These are phyloP conservation scores for Neopestalotiopsis sp. DNA, from an alignment of 2,329 filamentous ascomycete genomes.

Conservation along the genomic window DNA sequence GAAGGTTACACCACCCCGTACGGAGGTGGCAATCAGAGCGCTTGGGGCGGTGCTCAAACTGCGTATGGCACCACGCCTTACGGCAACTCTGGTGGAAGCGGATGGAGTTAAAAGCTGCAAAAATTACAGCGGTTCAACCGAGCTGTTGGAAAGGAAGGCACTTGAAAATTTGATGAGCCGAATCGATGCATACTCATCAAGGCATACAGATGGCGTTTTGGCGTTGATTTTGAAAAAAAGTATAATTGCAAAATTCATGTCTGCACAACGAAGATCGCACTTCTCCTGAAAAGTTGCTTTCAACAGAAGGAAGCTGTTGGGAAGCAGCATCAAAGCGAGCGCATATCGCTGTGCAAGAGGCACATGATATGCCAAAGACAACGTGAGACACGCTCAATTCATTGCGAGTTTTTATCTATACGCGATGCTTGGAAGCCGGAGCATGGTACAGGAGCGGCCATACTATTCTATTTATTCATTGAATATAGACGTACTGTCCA, in stretches of 20 bases:
- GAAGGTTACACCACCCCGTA: conserved; percentile 76
- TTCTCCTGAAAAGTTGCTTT: background rate
- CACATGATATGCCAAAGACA: background rate
- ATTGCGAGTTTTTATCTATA: background rate
- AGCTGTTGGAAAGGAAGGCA: background rate
- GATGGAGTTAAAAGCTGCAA: conserved; percentile 41
- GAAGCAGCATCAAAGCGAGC: background rate
- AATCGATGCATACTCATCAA: background rate
- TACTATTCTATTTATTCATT: background rate
- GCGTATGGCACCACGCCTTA: conserved; percentile 51
- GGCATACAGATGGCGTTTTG: conserved; percentile 8
- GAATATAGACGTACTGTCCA: background rate
- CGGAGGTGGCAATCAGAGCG: conserved; percentile 62
- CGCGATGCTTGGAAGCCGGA: background rate
- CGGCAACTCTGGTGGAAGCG: conserved; percentile 56
- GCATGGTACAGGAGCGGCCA: background rate
- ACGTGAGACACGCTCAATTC: background rate
- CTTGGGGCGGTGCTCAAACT: conserved; percentile 63
- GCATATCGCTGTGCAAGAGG: background rate
- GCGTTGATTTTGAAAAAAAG: conserved; percentile 1
- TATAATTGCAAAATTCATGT: background rate
- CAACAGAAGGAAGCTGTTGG: background rate
- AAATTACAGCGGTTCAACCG: too few species aligned
- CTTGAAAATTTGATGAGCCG: background rate
- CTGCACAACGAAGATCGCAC: background rate